These are phyloP conservation scores for Exophiala lecanii-corni DNA, from an alignment of 2,329 filamentous ascomycete genomes.

Conservation along the genomic window DNA sequence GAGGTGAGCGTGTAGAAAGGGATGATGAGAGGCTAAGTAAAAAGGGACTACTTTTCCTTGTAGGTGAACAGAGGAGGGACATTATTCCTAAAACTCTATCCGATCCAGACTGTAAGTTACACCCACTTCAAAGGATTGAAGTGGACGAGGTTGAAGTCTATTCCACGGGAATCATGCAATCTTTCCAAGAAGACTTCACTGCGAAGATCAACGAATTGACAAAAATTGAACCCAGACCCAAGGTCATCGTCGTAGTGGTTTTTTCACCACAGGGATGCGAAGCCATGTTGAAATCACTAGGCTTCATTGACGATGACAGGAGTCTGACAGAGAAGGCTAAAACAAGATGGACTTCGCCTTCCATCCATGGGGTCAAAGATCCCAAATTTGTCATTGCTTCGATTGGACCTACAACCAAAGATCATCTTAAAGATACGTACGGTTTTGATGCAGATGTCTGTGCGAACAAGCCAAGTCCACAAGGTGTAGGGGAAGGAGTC, in stretches of 20 bases:
- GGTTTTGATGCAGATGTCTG: constrained; percentile 53
- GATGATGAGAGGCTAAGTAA: constrained; percentile 24
- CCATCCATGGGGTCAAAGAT: not conserved
- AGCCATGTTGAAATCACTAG: constrained; percentile 54
- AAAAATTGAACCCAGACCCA: constrained; percentile 1
- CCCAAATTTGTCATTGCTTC: constrained; percentile 64
- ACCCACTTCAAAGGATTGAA: constrained; percentile 49
- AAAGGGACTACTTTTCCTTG: constrained; percentile 72
- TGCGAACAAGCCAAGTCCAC: constrained; percentile 73
- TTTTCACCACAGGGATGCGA: constrained; percentile 61
- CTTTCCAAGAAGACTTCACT: constrained; percentile 66
- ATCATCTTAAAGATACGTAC: constrained; percentile 55
- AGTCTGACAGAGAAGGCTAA: constrained; percentile 29
- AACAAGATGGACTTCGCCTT: constrained; percentile 21
- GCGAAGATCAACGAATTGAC: constrained; percentile 46
- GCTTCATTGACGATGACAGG: constrained; percentile 41
- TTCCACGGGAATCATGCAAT: constrained; percentile 74
- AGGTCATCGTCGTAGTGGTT: constrained; percentile 38
- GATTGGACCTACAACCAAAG: constrained; percentile 87
- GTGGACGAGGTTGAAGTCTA: constrained; percentile 84
- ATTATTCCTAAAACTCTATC: constrained; percentile 80
- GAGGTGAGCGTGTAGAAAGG: constrained; percentile 21
- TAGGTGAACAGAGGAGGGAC: constrained; percentile 84
- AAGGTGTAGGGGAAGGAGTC: constrained; percentile 71
- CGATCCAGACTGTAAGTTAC: constrained; percentile 43